Evolutionary conservation across 2,329 filamentous ascomycete genomes (phyloP), one percentile per base, ranked within the genome.

Genomic region (Aspergillus puulaauensis): DNA sequence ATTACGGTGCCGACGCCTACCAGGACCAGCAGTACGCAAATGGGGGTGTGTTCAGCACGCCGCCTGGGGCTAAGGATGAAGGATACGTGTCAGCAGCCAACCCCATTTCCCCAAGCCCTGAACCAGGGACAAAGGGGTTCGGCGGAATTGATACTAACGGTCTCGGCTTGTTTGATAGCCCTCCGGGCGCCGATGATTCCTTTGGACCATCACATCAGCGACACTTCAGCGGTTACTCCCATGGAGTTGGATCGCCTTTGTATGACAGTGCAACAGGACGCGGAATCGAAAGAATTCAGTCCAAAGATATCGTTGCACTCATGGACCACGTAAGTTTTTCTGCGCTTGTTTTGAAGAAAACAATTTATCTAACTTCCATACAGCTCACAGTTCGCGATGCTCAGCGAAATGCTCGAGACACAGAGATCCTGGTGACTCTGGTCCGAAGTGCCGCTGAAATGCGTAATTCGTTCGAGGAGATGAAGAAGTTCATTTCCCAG

Each of bases 361-460:
- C 6, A 19, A 17, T 54, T 61, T 59, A 37, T 60, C 74, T 77
- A 55, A 76, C 61, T 49, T 56, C 44, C 55, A 53, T 44, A 31
- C 60, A 88, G 84, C 87, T 99, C 61, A 98, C 96, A 72, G 95
- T 98, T 62, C 89, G 95, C 37, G 95, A 99, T 77, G 95, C 93
- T 41, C 93, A 98, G 77, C 88, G 95, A 59, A 98, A 95, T 75
- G 95, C 95, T 46, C 86, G 95, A 45, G 95, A 99, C 68, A 98
- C 95, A 0, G 95, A 99, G 75, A 97, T 99, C 55, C 81, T 99
- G 17, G 91, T 97, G 47, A 93, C 95, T 0, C 85, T 99, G 33
- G 95, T 99, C 60, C 89, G 93, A 59, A 93, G 92, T 54, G 93
- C 95, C 4, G 89, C 95, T 12, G 95, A 99, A 76, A 98, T 98